Evolutionary conservation across 371 early-diverging fungal genomes (phyloP).

Genomic region (Circinella minor): DNA sequence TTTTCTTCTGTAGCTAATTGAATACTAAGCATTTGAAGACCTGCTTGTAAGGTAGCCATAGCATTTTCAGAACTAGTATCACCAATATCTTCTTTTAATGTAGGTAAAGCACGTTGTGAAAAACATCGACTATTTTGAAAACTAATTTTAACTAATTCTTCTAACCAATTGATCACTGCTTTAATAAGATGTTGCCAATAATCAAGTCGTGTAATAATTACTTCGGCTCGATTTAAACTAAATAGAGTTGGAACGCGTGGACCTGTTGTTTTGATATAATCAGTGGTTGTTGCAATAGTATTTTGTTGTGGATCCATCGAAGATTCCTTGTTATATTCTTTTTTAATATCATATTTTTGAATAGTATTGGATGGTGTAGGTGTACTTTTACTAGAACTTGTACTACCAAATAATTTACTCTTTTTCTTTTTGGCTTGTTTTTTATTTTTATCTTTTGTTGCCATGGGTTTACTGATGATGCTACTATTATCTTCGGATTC

Average conservation of each 20-base stretch:
- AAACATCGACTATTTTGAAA: conserved; percentile 33
- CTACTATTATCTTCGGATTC: conserved; percentile 5
- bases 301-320: background rate
- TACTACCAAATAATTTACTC: background rate
- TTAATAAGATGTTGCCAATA: conserved; percentile 36
- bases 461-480: background rate
- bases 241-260: conserved; percentile 16
- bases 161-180: conserved; percentile 34
- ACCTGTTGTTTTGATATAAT: background rate
- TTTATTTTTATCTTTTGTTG: background rate
- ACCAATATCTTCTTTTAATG: conserved; percentile 21
- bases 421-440: conserved; percentile 10
- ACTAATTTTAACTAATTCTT: conserved; percentile 36
- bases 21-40: conserved; percentile 31
- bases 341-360: too few relatives aligned
- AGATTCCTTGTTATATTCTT: background rate
- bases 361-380: background rate
- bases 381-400: background rate
- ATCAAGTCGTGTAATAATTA: conserved; percentile 35
- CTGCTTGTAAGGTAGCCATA: conserved; percentile 29
- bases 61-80: conserved; percentile 10
- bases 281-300: background rate
- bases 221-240: conserved; percentile 40
- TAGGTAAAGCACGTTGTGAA: conserved; percentile 29
- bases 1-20: conserved; percentile 37